phyloP scores from a whole-genome alignment of 805 yeast species.

The Yarrowia sp. region DNA sequence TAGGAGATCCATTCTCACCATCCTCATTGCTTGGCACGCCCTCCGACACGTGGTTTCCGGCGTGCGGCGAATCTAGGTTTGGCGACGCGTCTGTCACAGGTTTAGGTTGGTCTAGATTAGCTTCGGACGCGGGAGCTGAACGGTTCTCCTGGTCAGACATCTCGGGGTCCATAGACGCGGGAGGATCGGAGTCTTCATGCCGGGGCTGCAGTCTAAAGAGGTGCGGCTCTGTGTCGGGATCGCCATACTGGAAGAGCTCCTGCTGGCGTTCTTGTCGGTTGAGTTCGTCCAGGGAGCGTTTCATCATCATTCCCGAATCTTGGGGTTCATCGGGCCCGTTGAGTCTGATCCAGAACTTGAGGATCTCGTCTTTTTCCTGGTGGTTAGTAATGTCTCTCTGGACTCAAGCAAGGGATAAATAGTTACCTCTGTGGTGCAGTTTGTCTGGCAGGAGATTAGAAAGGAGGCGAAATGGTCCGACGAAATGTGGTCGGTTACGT shows the following conservation, averaged over 20 bases:
- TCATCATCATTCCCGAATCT: conserved; percentile 2
- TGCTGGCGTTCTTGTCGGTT: neutral
- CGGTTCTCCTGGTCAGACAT: neutral
- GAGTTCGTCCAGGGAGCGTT: conserved; percentile 7
- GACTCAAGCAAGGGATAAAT: neutral
- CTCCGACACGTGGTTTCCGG: neutral
- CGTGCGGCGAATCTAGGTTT: neutral
- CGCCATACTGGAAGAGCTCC: conserved; percentile 17
- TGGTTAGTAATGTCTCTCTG: neutral
- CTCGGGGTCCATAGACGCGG: neutral
- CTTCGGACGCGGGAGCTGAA: neutral
- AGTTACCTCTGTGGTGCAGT: conserved; percentile 14
- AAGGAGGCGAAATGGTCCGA: conserved; percentile 22
- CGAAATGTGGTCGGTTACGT: conserved; percentile 1
- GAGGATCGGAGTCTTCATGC: neutral
- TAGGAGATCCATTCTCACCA: neutral
- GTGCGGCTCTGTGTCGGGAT: conserved; percentile 6
- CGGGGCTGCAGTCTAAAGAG: neutral
- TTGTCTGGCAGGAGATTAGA: conserved; percentile 5
- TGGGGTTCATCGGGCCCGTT: neutral
- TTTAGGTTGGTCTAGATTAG: conserved; percentile 12
- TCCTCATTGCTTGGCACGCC: conserved; percentile 1
- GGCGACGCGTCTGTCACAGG: conserved; percentile 8
- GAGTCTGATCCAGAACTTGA: conserved; percentile 21
- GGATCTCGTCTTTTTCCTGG: conserved; percentile 22